These are phyloP conservation scores for Cicer bijugum DNA, from an alignment of 306 rosid species.

Conservation along the genomic window DNA sequence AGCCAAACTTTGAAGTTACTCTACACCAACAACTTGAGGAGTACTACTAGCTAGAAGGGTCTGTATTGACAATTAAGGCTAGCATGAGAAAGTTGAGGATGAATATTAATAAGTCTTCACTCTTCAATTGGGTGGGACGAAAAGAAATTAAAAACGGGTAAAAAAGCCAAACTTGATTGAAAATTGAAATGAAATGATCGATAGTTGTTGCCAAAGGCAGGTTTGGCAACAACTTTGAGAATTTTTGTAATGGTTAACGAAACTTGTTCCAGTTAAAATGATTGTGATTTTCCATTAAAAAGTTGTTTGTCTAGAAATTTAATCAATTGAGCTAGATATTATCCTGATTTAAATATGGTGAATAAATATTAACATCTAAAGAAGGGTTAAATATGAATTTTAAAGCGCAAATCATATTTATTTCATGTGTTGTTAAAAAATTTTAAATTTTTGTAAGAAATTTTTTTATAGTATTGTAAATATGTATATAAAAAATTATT, in stretches of 20 bases:
- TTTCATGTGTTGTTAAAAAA: too few relatives aligned
- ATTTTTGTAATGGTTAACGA: background rate
- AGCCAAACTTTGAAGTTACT: constrained; percentile 49
- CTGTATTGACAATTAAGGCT: constrained; percentile 50
- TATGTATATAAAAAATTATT: too few relatives aligned
- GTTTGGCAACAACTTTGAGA: constrained; percentile 39
- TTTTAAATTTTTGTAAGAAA: too few relatives aligned
- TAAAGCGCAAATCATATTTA: too few relatives aligned
- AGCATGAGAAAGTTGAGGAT: constrained; percentile 57
- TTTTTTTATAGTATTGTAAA: too few relatives aligned
- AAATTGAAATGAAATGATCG: constrained; percentile 8
- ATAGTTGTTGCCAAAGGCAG: constrained; percentile 39
- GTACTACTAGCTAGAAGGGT: background rate
- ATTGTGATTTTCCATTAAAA: constrained; percentile 11
- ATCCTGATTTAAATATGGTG: background rate
- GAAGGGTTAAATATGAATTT: background rate
- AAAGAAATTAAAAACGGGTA: constrained; percentile 22
- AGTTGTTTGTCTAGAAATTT: background rate
- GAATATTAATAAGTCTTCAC: background rate
- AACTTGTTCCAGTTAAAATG: constrained; percentile 18
- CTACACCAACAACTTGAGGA: constrained; percentile 31
- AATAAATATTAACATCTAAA: background rate
- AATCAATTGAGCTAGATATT: too few relatives aligned
- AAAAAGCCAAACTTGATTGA: constrained; percentile 37
- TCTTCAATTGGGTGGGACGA: constrained; percentile 42